Evolutionary conservation across 2,329 filamentous ascomycete genomes (phyloP).

Genomic region (Hymenoscyphus fructigenus): DNA sequence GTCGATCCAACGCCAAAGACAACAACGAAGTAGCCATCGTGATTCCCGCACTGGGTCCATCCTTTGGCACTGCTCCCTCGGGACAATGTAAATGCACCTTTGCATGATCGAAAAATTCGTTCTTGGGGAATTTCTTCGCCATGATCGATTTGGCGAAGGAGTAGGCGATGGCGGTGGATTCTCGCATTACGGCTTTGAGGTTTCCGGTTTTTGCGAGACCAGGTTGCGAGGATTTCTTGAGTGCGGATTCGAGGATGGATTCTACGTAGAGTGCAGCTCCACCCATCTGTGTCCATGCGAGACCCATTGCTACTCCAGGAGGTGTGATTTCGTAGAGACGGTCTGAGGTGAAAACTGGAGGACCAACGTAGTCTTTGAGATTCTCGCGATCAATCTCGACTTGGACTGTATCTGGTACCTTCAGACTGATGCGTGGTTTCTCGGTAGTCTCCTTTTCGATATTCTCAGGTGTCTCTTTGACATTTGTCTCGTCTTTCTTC

Average conservation of each 20-base stretch:
- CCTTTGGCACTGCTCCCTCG: conserved; percentile 93
- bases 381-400: conserved; percentile 85
- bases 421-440: conserved; percentile 70
- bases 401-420: conserved; percentile 84
- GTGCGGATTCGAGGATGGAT: conserved; percentile 84
- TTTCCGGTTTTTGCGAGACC: conserved; percentile 91
- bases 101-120: conserved; percentile 94
- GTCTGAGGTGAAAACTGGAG: conserved; percentile 93
- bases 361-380: conserved; percentile 94
- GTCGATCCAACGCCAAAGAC: conserved; percentile 75
- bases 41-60: conserved; percentile 89
- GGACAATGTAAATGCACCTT: conserved; percentile 95
- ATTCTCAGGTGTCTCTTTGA: conserved; percentile 58
- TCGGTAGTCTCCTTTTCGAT: conserved; percentile 60
- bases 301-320: conserved; percentile 92
- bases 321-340: conserved; percentile 92
- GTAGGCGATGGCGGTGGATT: conserved; percentile 92
- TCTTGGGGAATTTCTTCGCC: conserved; percentile 80
- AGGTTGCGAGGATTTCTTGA: conserved; percentile 71
- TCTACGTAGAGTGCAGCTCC: conserved; percentile 96
- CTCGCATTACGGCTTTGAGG: conserved; percentile 96
- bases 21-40: conserved; percentile 97
- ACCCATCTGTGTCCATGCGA: conserved; percentile 97
- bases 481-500: conserved; percentile 62
- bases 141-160: conserved; percentile 91